Evolutionary conservation across 768 basidiomycete species (phyloP).

Genomic region (Rickenella mellea): DNA sequence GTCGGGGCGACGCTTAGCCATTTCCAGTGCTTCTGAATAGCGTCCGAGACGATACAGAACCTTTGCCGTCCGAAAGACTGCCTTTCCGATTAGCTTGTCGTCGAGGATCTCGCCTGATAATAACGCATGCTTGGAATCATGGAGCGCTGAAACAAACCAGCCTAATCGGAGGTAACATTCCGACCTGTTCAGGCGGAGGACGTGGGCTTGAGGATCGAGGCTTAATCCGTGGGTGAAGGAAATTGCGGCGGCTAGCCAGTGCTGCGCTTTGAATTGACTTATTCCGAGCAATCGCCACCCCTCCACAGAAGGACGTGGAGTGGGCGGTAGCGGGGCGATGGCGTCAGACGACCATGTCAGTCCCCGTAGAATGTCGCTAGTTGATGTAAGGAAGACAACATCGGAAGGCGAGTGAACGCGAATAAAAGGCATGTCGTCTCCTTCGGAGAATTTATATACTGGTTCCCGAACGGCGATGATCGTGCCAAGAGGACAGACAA

Average conservation of each 20-base stretch:
- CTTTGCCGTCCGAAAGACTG: background rate
- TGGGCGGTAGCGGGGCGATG: background rate
- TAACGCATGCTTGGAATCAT: background rate
- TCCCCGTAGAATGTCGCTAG: background rate
- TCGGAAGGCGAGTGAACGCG: background rate
- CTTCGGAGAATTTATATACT: background rate
- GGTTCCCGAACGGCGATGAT: background rate
- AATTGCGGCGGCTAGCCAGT: background rate
- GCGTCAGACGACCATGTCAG: background rate
- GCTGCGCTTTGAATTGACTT: background rate
- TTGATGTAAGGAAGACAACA: background rate
- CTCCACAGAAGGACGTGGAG: background rate
- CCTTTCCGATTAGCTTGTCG: background rate
- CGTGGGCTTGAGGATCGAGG: background rate
- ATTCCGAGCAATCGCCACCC: background rate
- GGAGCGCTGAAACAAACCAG: background rate
- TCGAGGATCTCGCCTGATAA: background rate
- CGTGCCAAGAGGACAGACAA: background rate
- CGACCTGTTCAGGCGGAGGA: background rate
- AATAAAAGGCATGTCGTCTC: background rate
- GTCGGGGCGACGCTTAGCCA: background rate
- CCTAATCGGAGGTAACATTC: background rate
- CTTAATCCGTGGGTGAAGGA: background rate
- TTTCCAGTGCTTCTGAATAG: background rate
- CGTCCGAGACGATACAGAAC: background rate